Evolutionary conservation across 2,329 filamentous ascomycete species (phyloP).

Genomic region (Alternaria consortialis): DNA sequence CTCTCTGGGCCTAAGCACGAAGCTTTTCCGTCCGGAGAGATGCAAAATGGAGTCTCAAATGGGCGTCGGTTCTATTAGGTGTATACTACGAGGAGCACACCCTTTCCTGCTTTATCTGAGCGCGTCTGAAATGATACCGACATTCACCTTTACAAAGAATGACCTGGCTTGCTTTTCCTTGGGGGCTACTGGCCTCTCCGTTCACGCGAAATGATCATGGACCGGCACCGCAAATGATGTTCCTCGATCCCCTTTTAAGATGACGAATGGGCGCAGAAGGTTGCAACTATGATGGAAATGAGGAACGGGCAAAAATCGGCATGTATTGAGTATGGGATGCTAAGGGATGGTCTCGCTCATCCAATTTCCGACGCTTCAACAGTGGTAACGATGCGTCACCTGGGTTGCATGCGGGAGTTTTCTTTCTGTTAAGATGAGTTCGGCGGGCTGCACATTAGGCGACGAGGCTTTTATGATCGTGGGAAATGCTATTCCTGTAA

Average conservation of each 20-base stretch:
- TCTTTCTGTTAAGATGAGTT: constrained; percentile 39
- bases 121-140: constrained; percentile 52
- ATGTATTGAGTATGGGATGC: constrained; percentile 37
- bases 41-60: constrained; percentile 49
- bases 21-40: constrained; percentile 43
- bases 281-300: constrained; percentile 39
- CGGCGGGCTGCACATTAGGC: constrained; percentile 32
- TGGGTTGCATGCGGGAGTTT: constrained; percentile 51
- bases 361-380: constrained; percentile 33
- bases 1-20: constrained; percentile 44
- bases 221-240: constrained; percentile 46
- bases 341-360: constrained; percentile 37
- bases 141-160: constrained; percentile 47
- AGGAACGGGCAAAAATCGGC: constrained; percentile 45
- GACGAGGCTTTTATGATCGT: constrained; percentile 21
- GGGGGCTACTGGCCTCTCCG: constrained; percentile 37
- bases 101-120: constrained; percentile 48
- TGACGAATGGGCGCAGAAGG: constrained; percentile 38
- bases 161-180: constrained; percentile 47
- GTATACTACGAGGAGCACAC: constrained; percentile 47
- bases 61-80: constrained; percentile 47
- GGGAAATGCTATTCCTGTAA: constrained; percentile 8
- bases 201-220: constrained; percentile 38
- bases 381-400: constrained; percentile 39
- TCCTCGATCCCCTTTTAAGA: constrained; percentile 42